Conservation (phyloP, 495 filamentous ascomycete species). For the Aspergillus steynii region DNA sequence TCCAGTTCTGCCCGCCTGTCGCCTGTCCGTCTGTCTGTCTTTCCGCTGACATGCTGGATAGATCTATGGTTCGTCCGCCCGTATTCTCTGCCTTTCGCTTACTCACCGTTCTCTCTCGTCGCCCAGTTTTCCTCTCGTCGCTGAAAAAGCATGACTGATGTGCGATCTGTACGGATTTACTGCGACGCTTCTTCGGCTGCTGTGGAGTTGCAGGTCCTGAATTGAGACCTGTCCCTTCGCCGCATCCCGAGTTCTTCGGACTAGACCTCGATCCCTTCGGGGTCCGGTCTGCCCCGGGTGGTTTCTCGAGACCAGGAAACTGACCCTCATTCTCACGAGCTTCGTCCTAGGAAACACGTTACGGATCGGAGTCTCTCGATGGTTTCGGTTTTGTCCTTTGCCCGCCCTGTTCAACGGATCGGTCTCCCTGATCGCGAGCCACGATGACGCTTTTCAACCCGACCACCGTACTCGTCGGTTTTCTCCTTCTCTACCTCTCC, state of each 20-base stretch:
- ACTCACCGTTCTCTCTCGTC: neutral
- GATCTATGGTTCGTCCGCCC: conserved; percentile 16
- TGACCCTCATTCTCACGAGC: conserved; percentile 13
- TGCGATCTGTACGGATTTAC: conserved; percentile 8
- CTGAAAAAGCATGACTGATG: conserved; percentile 21
- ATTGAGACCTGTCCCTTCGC: conserved; percentile 25
- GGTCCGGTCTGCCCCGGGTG: neutral
- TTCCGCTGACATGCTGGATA: conserved; percentile 9
- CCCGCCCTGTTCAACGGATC: conserved; percentile 34
- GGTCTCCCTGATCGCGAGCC: conserved; percentile 41
- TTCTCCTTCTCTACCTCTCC: conserved; percentile 83
- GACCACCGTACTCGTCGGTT: conserved; percentile 79
- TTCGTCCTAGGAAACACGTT: conserved; percentile 11
- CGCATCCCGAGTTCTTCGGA: neutral
- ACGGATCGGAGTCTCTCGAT: conserved; percentile 18
- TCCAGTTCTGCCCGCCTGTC: conserved; percentile 14
- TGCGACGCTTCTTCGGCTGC: conserved; percentile 13
- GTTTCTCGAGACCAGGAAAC: neutral
- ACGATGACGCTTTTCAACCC: conserved; percentile 63
- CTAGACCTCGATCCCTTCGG: conserved; percentile 1
- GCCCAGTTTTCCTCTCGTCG: neutral
- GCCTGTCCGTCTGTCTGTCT: conserved; percentile 8
- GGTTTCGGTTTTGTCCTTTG: conserved; percentile 22
- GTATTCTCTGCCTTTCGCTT: conserved; percentile 3
- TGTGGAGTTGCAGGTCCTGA: conserved; percentile 21